Conservation (phyloP, 176 grass and related monocot species). For the Aechmea fasciata region DNA sequence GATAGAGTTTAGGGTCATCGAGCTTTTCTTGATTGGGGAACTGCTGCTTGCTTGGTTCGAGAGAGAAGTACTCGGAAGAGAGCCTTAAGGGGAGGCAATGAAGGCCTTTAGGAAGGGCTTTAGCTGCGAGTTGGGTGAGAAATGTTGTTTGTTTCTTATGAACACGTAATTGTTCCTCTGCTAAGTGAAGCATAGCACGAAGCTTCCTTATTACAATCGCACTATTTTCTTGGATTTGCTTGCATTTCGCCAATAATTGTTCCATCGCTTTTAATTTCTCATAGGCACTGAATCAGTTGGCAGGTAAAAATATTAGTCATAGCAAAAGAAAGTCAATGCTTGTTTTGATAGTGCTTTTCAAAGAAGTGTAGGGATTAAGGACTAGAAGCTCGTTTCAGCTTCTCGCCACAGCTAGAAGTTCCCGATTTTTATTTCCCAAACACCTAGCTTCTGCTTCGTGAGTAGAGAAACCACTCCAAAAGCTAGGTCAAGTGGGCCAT, state of each 20-base stretch:
- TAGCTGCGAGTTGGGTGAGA: constrained; percentile 85
- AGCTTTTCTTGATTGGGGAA: constrained; percentile 53
- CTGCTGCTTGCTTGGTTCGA: constrained; percentile 34
- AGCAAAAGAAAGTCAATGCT: neutral
- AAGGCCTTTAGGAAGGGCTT: constrained; percentile 87
- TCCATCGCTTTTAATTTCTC: constrained; percentile 76
- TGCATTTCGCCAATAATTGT: constrained; percentile 48
- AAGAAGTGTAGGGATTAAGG: too few species aligned
- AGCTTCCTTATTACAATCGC: constrained; percentile 57
- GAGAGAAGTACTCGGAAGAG: constrained; percentile 50
- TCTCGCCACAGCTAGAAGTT: too few species aligned
- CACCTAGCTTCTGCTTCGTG: too few species aligned
- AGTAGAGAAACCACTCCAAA: too few species aligned
- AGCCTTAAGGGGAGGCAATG: constrained; percentile 71
- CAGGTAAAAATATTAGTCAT: constrained; percentile 23
- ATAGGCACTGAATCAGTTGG: constrained; percentile 45
- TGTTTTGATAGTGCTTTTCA: too few species aligned
- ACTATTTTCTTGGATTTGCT: constrained; percentile 68
- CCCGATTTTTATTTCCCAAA: too few species aligned
- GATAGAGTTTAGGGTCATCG: constrained; percentile 40
- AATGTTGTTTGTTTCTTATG: constrained; percentile 72
- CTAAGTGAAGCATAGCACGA: constrained; percentile 71
- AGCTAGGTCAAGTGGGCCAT: too few species aligned
- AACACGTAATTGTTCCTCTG: constrained; percentile 61
- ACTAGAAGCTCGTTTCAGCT: too few species aligned